Evolutionary conservation across 2,329 filamentous ascomycete species (phyloP).

Genomic region (Atkinsonella texensis): DNA sequence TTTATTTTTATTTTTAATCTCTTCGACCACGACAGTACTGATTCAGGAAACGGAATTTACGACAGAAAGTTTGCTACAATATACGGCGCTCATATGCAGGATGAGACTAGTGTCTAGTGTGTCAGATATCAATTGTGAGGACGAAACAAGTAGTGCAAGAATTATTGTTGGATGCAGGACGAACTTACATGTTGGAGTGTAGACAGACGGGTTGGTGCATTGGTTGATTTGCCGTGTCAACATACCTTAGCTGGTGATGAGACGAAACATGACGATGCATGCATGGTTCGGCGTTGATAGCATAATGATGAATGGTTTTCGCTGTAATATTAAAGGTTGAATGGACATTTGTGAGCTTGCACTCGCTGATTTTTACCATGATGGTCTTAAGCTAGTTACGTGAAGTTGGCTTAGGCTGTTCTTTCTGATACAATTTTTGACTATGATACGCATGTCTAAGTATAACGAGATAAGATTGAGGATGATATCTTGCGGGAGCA

Average conservation of each 20-base stretch:
- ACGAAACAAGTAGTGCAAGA: neutral
- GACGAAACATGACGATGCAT: neutral
- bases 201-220: neutral
- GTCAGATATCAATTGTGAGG: neutral
- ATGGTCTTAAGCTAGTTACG: too few species aligned
- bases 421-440: too few species aligned
- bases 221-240: neutral
- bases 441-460: too few species aligned
- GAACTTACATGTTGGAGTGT: neutral
- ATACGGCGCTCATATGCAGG: neutral
- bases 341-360: too few species aligned
- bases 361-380: too few species aligned
- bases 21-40: neutral
- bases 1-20: neutral
- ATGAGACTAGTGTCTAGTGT: constrained; percentile 1
- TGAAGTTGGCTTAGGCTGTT: too few species aligned
- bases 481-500: neutral
- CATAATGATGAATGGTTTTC: constrained; percentile 2
- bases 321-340: too few species aligned
- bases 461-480: too few species aligned
- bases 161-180: neutral
- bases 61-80: neutral
- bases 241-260: neutral
- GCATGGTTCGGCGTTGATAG: constrained; percentile 5
- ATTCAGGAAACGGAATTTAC: neutral